A percentile compares a stretch with the other conserved stretches of the same genome.
Conservation (phyloP, 208 protist genomes). For the Trypanosoma vivax region DNA sequence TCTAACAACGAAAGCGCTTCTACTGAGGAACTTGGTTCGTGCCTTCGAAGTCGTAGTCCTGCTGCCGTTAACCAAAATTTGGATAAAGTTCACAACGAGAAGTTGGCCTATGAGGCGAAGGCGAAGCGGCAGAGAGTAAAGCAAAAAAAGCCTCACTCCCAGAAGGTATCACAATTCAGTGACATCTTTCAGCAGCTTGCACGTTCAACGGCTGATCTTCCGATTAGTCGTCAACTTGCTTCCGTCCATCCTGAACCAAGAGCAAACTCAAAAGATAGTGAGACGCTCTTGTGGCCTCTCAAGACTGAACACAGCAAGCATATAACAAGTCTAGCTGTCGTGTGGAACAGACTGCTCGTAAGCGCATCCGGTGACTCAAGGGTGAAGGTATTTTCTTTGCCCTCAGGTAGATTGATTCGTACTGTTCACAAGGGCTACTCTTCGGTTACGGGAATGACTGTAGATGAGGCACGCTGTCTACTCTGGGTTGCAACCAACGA, state of each 20-base stretch:
- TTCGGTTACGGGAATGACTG: conserved; percentile 40
- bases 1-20: no score
- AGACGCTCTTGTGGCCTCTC: conserved; percentile 38
- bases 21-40: no score
- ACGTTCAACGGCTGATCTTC: neutral
- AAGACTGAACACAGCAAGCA: conserved; percentile 37
- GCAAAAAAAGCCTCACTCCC: conserved; percentile 3
- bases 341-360: conserved; percentile 56
- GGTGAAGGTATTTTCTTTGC: conserved; percentile 62
- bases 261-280: neutral
- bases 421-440: conserved; percentile 29
- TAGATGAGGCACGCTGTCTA: conserved; percentile 27
- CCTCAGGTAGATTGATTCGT: conserved; percentile 38
- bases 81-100: neutral
- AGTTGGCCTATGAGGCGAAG: neutral
- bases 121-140: neutral
- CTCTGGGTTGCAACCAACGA: conserved; percentile 45
- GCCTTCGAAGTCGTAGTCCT: no score
- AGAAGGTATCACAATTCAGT: neutral
- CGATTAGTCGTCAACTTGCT: conserved; percentile 2
- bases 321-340: conserved; percentile 39
- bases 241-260: neutral
- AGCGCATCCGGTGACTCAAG: conserved; percentile 46
- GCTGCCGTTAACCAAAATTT: no score
- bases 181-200: conserved; percentile 1